Evolutionary conservation across 208 protist species (phyloP).

Genomic region (Spongospora subterranea): DNA sequence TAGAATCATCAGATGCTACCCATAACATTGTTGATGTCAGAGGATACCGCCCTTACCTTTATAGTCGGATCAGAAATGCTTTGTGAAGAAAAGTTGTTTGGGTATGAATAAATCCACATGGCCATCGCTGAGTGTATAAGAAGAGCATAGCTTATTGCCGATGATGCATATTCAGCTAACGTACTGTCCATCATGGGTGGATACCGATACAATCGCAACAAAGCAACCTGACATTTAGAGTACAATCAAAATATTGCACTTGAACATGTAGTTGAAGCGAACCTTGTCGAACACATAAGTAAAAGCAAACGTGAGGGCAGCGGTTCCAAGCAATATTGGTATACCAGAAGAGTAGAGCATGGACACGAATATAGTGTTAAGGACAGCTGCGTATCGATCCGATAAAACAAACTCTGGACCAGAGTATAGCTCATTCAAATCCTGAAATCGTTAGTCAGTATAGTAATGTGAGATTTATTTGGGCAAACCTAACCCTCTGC

Average conservation of each 20-base stretch:
- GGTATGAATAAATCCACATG: conserved; percentile 45
- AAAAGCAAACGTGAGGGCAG: neutral
- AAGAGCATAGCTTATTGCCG: neutral
- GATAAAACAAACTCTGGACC: conserved; percentile 32
- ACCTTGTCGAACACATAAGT: conserved; percentile 33
- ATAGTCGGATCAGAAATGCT: neutral
- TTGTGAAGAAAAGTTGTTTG: neutral
- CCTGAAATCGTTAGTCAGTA: conserved; percentile 23
- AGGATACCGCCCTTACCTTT: neutral
- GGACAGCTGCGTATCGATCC: conserved; percentile 29
- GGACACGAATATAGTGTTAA: conserved; percentile 44
- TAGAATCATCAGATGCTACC: neutral
- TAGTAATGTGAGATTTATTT: neutral
- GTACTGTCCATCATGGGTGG: conserved; percentile 35
- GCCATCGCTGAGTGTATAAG: neutral
- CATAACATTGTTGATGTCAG: neutral
- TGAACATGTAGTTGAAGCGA: neutral
- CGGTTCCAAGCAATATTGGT: neutral
- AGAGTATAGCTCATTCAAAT: conserved; percentile 52
- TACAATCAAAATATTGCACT: neutral
- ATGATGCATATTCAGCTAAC: neutral
- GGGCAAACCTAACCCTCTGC: neutral
- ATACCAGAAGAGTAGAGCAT: conserved; percentile 6
- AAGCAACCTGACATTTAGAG: neutral
- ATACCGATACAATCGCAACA: conserved; percentile 12